Evolutionary conservation across 441 rosid species (phyloP), one percentile per base, ranked within the genome.

Genomic region (Manihot esculenta): DNA sequence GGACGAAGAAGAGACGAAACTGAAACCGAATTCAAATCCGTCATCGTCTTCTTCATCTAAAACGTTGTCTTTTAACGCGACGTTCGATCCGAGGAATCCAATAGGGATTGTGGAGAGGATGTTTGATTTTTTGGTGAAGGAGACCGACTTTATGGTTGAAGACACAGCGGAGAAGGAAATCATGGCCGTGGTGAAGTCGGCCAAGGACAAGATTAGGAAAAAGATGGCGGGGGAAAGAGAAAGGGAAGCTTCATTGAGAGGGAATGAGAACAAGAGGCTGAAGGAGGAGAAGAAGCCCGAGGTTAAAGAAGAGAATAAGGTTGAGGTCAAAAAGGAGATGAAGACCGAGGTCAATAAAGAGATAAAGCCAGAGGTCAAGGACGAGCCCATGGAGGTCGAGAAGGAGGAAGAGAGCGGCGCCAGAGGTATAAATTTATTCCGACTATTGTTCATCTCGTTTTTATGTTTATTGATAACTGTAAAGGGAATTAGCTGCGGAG

Each of bases 91-190:
- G 12, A 77, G 83, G 26, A 77, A 83, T 73, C 97, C 97, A 56
- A 65, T 87, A 64, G 86, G 80, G 74, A 84, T 94, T 55, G 74
- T 92, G 76, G 81, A 83, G 84, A 76, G 77, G 54, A 83, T 86
- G 49, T 80, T 90, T 30, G 89, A 92, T 49, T 94, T 94, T 75
- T 45, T 94, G 8, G 92, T 70, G 12, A 73, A 79, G 57, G 89
- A 88, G 79, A 90, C 82, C 72, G 89, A 88, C 74, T 92, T 84
- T 64, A 81, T 94, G 6, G 75, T 61, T 53, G 80, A 79, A 69
- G 87, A 80, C 38, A 56, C 82, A 21, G 85, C 83, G n/a, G 97
- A 88, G 84, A 76, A 74, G 79, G 89, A 91, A 83, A 84, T 93
- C 80, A 68, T 70, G 20, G 85, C 78, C 33, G 81, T 79, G 35